Base-by-base conservation (phyloP, 495 filamentous ascomycete species). In the Aspergillus egyptiacus region DNA sequence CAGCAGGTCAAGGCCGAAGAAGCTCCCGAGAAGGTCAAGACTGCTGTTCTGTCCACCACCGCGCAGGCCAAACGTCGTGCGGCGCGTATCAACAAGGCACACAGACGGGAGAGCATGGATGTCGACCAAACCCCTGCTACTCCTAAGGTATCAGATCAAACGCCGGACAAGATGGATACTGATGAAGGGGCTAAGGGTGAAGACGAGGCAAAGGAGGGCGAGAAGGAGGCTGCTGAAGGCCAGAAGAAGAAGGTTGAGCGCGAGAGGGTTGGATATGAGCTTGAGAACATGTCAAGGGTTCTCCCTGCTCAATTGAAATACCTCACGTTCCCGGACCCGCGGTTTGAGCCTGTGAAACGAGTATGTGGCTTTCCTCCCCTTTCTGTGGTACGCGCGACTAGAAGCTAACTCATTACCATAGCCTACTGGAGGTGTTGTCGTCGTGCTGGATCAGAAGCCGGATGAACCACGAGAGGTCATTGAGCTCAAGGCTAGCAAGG, bases 251-350 rank as follows among this genome's bases (percentile, higher is more conserved):
- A 88, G 74, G 73, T 75, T 6, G 94, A 97, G 70, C 95, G 93
- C 70, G 93, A 98, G 69, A 96, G 94, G 76, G 81, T 94, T 37
- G 93, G 94, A 39, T 97, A 93, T 61, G 89, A 94, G 53, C 72
- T 97, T 46, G 88, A 95, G 61, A 99, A 99, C 73, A 90, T 99
- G 89, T 91, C 87, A 25, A 77, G 94, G 47, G 91, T 97, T 24
- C 77, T 99, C 17, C 94, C 91, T 1, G 84, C 81, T 46, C 94
- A 99, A 72, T 77, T 96, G 58, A 95, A 91, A 68, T 96, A 88
- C 63, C 90, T 97, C 61, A 94, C 79, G 61, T 95, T 97, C 77
- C 72, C 76, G 25, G 80, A 86, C 54, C 81, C 84, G 17, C 81
- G 94, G 47, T 97, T 96, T 65, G 85, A 87, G 76, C 91, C 94